phyloP scores from a whole-genome alignment of 441 rosid species.

The Gossypium davidsonii region DNA sequence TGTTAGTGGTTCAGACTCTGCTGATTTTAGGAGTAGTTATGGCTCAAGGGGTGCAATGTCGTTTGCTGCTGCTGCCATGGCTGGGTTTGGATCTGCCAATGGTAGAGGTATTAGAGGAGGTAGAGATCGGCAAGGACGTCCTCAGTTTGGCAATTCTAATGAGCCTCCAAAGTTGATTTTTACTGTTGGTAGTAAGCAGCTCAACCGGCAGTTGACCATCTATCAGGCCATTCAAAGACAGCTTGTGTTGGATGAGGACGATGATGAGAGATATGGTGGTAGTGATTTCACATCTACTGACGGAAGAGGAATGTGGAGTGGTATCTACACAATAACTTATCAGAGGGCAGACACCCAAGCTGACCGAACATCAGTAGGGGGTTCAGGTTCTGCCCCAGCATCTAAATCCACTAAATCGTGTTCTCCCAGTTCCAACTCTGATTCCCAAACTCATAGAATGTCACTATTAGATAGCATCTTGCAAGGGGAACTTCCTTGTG shows the following conservation, averaged over 20 bases:
- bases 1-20: slow-evolving; percentile 64
- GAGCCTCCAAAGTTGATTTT: slow-evolving; percentile 81
- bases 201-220: slow-evolving; percentile 88
- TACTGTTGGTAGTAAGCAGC: slow-evolving; percentile 88
- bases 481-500: slow-evolving; percentile 95
- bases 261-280: slow-evolving; percentile 80
- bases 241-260: slow-evolving; percentile 84
- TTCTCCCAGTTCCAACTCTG: slow-evolving; percentile 44
- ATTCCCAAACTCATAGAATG: slow-evolving; percentile 41
- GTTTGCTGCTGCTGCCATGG: slow-evolving; percentile 98
- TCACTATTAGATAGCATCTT: slow-evolving; percentile 91
- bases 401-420: slow-evolving; percentile 56
- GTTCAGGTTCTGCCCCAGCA: slow-evolving; percentile 42
- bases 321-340: slow-evolving; percentile 86
- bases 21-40: slow-evolving; percentile 69
- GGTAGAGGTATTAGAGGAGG: slow-evolving; percentile 93
- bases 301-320: slow-evolving; percentile 87
- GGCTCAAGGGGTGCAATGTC: slow-evolving; percentile 95
- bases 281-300: slow-evolving; percentile 83
- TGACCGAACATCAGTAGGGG: slow-evolving; percentile 59
- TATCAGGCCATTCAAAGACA: slow-evolving; percentile 98
- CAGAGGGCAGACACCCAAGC: slow-evolving; percentile 80
- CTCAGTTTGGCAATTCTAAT: slow-evolving; percentile 53
- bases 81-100: slow-evolving; percentile 89
- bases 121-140: slow-evolving; percentile 91